These are phyloP conservation scores for Globomyces pollinis-pini DNA, from an alignment of 192 early-diverging fungal species.

Conservation along the genomic window DNA sequence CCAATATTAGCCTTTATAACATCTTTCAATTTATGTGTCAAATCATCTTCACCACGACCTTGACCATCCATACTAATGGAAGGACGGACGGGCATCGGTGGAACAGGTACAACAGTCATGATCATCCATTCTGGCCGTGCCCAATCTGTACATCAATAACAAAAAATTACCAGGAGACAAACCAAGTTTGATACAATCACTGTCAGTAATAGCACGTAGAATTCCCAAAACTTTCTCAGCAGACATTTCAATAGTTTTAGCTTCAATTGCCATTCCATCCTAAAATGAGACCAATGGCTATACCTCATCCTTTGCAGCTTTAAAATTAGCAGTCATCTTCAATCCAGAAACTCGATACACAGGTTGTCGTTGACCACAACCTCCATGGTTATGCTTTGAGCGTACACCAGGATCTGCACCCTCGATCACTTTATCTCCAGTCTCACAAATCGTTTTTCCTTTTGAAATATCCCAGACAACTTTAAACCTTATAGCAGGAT, in stretches of 20 bases:
- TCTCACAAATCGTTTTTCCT: slow-evolving; percentile 73
- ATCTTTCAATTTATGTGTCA: slow-evolving; percentile 89
- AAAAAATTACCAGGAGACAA: too few relatives aligned
- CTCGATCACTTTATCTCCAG: slow-evolving; percentile 56
- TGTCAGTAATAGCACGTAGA: slow-evolving; percentile 77
- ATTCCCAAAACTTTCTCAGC: slow-evolving; percentile 73
- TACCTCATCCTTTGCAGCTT: slow-evolving; percentile 29
- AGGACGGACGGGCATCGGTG: slow-evolving; percentile 93
- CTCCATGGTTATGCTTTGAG: slow-evolving; percentile 65
- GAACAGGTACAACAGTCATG: slow-evolving; percentile 86
- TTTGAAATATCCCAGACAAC: slow-evolving; percentile 86
- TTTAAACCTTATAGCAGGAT: slow-evolving; percentile 50
- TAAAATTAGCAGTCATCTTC: slow-evolving; percentile 26
- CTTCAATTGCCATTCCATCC: slow-evolving; percentile 21
- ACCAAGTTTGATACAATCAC: slow-evolving; percentile 80
- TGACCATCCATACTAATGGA: slow-evolving; percentile 90
- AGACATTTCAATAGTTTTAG: slow-evolving; percentile 41
- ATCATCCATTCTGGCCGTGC: slow-evolving; percentile 99
- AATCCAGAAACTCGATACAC: slow-evolving; percentile 72
- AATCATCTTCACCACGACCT: slow-evolving; percentile 84
- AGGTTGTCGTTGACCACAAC: slow-evolving; percentile 81
- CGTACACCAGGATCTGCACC: slow-evolving; percentile 21
- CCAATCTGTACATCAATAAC: too few relatives aligned
- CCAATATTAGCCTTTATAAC: slow-evolving; percentile 89
- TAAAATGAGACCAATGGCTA: slow-evolving; percentile 4